phyloP scores from a whole-genome alignment of 225 moss, liverwort and hornwort species.

The Pseudoscleropodium purum region DNA sequence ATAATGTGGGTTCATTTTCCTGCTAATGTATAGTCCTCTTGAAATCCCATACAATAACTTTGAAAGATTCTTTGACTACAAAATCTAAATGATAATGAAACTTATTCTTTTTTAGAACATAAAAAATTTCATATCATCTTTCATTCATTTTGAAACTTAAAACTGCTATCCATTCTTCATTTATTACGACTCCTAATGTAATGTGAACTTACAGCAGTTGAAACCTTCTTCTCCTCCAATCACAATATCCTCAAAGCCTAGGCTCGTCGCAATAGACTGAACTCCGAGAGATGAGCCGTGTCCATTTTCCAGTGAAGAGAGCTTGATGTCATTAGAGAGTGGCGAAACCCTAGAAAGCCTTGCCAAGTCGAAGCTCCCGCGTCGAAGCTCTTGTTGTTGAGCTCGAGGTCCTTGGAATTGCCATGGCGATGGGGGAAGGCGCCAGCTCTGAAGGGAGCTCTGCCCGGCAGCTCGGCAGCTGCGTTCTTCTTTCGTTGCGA shows the following conservation, averaged over 20 bases:
- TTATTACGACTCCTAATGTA: neutral
- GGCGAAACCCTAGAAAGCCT: neutral
- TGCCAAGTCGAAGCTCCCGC: neutral
- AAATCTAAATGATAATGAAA: neutral
- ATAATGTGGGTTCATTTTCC: neutral
- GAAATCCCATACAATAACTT: neutral
- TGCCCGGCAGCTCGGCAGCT: neutral
- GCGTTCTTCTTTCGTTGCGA: neutral
- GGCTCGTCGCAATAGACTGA: too few relatives aligned
- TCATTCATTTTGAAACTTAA: neutral
- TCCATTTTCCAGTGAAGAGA: neutral
- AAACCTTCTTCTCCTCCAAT: neutral
- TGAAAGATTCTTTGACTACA: neutral
- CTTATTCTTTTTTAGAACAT: neutral
- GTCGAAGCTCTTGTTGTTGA: neutral
- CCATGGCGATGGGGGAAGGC: neutral
- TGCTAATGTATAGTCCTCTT: accelerated
- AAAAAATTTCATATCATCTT: neutral
- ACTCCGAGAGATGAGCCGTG: too few relatives aligned
- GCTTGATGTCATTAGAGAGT: neutral
- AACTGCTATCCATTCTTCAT: neutral
- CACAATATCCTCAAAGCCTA: neutral
- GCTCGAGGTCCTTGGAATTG: neutral
- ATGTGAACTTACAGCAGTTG: neutral
- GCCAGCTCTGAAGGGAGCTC: neutral